A percentile compares a stretch with the other conserved stretches of the same genome.
These are phyloP conservation scores for Candida maltosa DNA, from an alignment of 805 yeast genomes.

Conservation along the genomic window DNA sequence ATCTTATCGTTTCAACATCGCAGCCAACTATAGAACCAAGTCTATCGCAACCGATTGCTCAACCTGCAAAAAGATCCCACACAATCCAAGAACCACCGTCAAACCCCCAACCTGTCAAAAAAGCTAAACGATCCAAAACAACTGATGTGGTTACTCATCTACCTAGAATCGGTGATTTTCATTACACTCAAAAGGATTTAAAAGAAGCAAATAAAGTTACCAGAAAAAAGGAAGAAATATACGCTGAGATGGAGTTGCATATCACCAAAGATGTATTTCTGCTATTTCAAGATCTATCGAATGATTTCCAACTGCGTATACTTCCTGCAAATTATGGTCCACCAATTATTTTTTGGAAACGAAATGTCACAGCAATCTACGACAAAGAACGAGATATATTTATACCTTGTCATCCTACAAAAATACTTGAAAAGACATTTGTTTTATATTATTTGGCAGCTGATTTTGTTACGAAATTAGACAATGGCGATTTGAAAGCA, in stretches of 20 bases:
- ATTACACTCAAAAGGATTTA: slow-evolving; percentile 26
- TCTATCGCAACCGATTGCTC: background rate
- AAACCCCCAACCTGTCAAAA: background rate
- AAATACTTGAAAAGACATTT: slow-evolving; percentile 41
- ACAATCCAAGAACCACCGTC: background rate
- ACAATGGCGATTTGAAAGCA: slow-evolving; percentile 1
- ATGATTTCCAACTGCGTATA: slow-evolving; percentile 1
- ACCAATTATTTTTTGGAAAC: slow-evolving; percentile 51
- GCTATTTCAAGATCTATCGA: background rate
- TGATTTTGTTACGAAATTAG: slow-evolving; percentile 30
- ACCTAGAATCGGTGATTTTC: slow-evolving; percentile 1
- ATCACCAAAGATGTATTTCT: slow-evolving; percentile 7
- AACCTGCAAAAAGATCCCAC: slow-evolving; percentile 3
- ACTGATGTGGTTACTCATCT: background rate
- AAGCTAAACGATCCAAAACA: background rate
- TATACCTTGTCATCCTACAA: slow-evolving; percentile 45
- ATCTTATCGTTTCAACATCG: background rate
- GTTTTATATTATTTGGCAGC: slow-evolving; percentile 47
- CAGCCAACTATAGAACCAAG: background rate
- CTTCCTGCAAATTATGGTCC: slow-evolving; percentile 10
- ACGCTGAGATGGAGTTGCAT: slow-evolving; percentile 40
- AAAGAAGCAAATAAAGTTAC: slow-evolving; percentile 31
- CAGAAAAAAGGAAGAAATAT: slow-evolving; percentile 48
- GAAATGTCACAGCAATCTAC: slow-evolving; percentile 49
- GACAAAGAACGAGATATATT: slow-evolving; percentile 48